phyloP scores from a whole-genome alignment of 176 grass and related monocot genomes.

The Dendrocalamus sinicus region DNA sequence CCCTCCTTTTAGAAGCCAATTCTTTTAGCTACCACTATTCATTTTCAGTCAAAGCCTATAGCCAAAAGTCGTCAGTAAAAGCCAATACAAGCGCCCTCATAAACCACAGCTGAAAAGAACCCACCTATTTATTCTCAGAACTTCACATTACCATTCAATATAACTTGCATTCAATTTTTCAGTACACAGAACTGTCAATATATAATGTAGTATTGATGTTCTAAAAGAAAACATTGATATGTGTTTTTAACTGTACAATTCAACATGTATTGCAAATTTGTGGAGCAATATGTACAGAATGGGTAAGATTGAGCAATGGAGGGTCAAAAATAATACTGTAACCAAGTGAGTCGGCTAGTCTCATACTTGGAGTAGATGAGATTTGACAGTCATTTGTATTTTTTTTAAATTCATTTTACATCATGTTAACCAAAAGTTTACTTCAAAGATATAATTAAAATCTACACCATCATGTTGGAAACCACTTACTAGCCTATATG shows the following conservation, averaged over 20 bases:
- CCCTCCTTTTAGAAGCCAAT: too few relatives aligned
- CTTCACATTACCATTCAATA: not conserved
- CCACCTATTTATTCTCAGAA: not conserved
- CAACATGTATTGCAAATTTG: not conserved
- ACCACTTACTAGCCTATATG: not conserved
- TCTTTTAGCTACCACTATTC: too few relatives aligned
- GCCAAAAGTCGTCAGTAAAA: too few relatives aligned
- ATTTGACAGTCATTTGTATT: not conserved
- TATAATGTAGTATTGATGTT: not conserved
- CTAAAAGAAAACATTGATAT: not conserved
- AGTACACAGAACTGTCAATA: not conserved
- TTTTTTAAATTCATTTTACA: not conserved
- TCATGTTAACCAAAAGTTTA: not conserved
- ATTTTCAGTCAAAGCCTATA: too few relatives aligned
- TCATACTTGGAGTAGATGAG: not conserved
- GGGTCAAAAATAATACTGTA: not conserved
- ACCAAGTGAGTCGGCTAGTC: not conserved
- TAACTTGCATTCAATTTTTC: not conserved
- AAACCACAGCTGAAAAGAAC: too few relatives aligned
- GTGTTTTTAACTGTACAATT: not conserved
- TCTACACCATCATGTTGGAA: not conserved
- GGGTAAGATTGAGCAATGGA: not conserved
- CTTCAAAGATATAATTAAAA: constrained; percentile 1
- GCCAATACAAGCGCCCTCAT: too few relatives aligned
- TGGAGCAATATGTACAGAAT: not conserved